phyloP scores from a whole-genome alignment of 257 asterid species.

The Anisodus tanguticus region DNA sequence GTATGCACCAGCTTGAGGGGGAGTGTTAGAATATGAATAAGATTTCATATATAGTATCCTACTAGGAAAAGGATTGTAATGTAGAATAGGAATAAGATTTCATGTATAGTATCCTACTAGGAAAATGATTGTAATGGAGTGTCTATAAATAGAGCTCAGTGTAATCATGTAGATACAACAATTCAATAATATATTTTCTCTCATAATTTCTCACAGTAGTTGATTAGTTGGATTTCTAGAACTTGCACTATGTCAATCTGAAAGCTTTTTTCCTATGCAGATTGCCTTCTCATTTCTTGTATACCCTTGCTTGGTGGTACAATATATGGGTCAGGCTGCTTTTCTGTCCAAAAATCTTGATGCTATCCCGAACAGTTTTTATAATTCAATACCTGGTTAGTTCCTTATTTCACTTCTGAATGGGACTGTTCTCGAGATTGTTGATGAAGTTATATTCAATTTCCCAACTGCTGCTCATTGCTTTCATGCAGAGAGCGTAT shows the following conservation, averaged over 20 bases:
- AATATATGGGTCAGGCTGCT: slow-evolving; percentile 99
- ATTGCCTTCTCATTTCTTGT: slow-evolving; percentile 72
- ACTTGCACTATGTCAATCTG: slow-evolving; percentile 23
- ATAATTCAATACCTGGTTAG: slow-evolving; percentile 29
- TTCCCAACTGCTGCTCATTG: slow-evolving; percentile 27
- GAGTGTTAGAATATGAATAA: too few relatives aligned
- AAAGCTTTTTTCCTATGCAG: slow-evolving; percentile 47
- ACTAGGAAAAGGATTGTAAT: too few relatives aligned
- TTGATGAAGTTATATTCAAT: background rate
- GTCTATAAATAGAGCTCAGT: too few relatives aligned
- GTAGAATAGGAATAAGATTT: too few relatives aligned
- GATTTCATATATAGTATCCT: too few relatives aligned
- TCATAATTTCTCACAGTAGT: too few relatives aligned
- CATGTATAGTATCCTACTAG: too few relatives aligned
- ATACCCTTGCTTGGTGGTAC: slow-evolving; percentile 89
- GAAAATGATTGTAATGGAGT: too few relatives aligned
- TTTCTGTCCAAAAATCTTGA: slow-evolving; percentile 42
- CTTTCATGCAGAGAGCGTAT: slow-evolving; percentile 49
- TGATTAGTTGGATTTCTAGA: slow-evolving; percentile 5
- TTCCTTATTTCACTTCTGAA: slow-evolving; percentile 15
- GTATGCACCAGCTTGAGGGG: too few relatives aligned
- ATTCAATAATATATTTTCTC: too few relatives aligned
- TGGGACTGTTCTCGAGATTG: background rate
- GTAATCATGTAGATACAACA: too few relatives aligned
- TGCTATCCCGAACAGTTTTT: background rate